Conservation (phyloP, 2,329 filamentous ascomycete species). For the Fusarium armeniacum region DNA sequence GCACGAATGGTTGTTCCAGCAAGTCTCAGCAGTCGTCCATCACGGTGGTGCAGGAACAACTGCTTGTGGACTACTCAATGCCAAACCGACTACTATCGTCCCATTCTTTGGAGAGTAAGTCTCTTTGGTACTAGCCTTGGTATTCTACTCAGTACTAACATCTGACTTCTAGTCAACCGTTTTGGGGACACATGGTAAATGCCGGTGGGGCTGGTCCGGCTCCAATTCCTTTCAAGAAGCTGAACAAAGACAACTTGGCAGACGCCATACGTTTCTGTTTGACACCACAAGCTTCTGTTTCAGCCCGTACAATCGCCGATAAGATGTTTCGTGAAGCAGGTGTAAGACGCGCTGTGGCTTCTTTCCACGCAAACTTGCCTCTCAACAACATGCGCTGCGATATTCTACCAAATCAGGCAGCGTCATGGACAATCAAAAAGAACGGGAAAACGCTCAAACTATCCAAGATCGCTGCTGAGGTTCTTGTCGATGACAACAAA, state of each 20-base stretch:
- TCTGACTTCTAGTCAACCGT: constrained; percentile 15
- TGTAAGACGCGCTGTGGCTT: constrained; percentile 38
- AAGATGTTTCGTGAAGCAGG: constrained; percentile 39
- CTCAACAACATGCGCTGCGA: constrained; percentile 39
- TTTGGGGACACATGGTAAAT: constrained; percentile 43
- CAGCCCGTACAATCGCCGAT: constrained; percentile 19
- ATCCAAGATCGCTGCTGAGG: constrained; percentile 35
- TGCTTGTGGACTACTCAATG: not conserved
- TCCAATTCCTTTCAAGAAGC: constrained; percentile 29
- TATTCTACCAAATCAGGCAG: constrained; percentile 8
- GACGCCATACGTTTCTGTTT: constrained; percentile 34
- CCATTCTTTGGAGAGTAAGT: constrained; percentile 70
- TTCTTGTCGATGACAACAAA: constrained; percentile 24
- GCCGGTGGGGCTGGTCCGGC: constrained; percentile 31
- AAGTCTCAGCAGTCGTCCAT: not conserved
- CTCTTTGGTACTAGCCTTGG: rapidly evolving
- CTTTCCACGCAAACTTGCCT: constrained; percentile 45
- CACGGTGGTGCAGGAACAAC: constrained; percentile 10
- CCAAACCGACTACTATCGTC: not conserved
- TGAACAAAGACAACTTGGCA: constrained; percentile 24
- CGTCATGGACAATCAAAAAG: constrained; percentile 29
- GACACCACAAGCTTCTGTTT: constrained; percentile 12
- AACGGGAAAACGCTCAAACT: constrained; percentile 21
- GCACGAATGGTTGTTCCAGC: constrained; percentile 4
- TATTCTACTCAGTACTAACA: not conserved